Evolutionary conservation across 345 rosid genomes (phyloP).

Genomic region (Brassica cretica): DNA sequence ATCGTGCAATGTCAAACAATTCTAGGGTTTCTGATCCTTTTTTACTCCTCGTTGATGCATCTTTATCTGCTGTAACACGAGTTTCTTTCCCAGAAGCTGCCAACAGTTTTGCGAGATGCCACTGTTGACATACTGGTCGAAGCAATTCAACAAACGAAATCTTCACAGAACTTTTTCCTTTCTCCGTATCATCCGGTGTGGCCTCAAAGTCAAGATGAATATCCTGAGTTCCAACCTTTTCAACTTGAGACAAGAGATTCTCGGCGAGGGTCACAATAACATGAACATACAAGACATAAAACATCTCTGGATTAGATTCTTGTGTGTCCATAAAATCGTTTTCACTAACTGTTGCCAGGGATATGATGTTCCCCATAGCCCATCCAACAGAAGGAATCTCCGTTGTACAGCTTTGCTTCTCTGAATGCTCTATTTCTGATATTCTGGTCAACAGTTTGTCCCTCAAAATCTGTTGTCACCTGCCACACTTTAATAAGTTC

Average conservation of each 20-base stretch:
- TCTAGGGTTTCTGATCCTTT: constrained; percentile 48
- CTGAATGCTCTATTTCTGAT: constrained; percentile 49
- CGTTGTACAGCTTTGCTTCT: constrained; percentile 41
- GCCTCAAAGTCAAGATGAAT: constrained; percentile 45
- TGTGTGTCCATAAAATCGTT: constrained; percentile 60
- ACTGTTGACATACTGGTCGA: constrained; percentile 81
- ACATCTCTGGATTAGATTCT: constrained; percentile 49
- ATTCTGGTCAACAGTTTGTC: constrained; percentile 55
- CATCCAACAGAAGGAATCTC: constrained; percentile 78
- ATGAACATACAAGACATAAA: constrained; percentile 61
- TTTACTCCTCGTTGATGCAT: constrained; percentile 27
- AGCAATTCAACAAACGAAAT: constrained; percentile 60
- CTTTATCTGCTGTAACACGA: constrained; percentile 35
- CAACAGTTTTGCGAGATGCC: constrained; percentile 83
- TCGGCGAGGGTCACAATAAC: constrained; percentile 68
- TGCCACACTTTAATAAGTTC: constrained; percentile 88
- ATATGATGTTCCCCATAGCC: constrained; percentile 81
- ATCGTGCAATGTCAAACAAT: constrained; percentile 66
- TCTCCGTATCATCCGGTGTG: constrained; percentile 42
- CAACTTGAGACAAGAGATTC: constrained; percentile 55
- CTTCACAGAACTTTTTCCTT: constrained; percentile 38
- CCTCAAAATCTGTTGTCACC: constrained; percentile 81
- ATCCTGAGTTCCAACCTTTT: constrained; percentile 51
- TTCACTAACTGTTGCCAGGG: constrained; percentile 63
- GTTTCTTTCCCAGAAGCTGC: constrained; percentile 49